These are phyloP conservation scores for Casaregolazyma suthepensis DNA, from an alignment of 1,139 yeast genomes.

Conservation along the genomic window DNA sequence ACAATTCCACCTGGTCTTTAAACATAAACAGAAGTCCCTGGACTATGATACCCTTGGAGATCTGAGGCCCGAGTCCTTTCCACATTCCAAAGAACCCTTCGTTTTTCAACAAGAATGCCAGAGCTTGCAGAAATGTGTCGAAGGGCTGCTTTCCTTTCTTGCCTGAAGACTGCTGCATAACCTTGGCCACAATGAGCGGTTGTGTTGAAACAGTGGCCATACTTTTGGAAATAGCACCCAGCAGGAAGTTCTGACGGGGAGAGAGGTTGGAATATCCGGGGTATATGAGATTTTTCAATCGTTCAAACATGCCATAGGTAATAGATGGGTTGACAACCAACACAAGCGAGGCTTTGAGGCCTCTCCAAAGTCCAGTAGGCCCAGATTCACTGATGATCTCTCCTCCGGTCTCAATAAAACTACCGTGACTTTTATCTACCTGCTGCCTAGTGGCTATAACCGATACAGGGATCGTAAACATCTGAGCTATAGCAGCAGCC, in stretches of 20 bases:
- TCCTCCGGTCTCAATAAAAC: constrained; percentile 44
- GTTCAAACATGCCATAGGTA: constrained; percentile 78
- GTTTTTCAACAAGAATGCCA: constrained; percentile 41
- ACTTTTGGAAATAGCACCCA: constrained; percentile 77
- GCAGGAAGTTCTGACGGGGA: constrained; percentile 61
- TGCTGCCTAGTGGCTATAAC: constrained; percentile 84
- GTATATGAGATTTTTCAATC: constrained; percentile 53
- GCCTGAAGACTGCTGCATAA: constrained; percentile 59
- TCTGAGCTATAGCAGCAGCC: constrained; percentile 80
- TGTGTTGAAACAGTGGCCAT: constrained; percentile 77
- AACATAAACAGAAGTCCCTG: constrained; percentile 83
- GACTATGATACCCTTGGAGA: constrained; percentile 74
- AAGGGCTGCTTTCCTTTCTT: constrained; percentile 32
- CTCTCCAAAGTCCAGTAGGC: constrained; percentile 72
- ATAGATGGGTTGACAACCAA: constrained; percentile 81
- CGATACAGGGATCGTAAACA: constrained; percentile 77
- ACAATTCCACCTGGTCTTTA: constrained; percentile 52
- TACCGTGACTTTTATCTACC: constrained; percentile 33
- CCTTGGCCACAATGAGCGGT: constrained; percentile 81
- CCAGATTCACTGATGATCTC: constrained; percentile 66
- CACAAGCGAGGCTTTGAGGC: constrained; percentile 73
- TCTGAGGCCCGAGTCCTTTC: constrained; percentile 79
- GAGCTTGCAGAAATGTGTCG: constrained; percentile 48
- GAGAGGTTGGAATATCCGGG: constrained; percentile 44
- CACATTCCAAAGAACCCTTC: constrained; percentile 56